A percentile compares a stretch with the other conserved stretches of the same genome.
Conservation (phyloP, 768 basidiomycete species). For the Macrolepiota fuliginosa region DNA sequence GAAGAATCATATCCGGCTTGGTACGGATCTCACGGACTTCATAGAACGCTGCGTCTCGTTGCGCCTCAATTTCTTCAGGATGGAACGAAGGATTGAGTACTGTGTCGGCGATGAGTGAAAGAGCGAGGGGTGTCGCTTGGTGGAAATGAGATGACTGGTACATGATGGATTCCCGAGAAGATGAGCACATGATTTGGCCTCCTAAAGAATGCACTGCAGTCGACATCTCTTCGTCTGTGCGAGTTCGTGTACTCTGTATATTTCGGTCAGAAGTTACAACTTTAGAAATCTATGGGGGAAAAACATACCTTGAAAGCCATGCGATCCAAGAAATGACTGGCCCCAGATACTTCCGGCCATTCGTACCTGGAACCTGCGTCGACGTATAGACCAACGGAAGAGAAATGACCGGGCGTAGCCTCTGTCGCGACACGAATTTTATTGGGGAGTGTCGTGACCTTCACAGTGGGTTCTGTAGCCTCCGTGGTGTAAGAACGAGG, state of each 20-base stretch:
- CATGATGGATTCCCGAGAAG: constrained; percentile 93
- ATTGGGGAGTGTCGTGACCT: constrained; percentile 86
- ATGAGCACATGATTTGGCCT: constrained; percentile 89
- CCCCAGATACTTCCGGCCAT: constrained; percentile 65
- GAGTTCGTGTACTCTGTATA: constrained; percentile 66
- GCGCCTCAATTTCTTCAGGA: constrained; percentile 75
- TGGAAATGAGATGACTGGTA: constrained; percentile 97
- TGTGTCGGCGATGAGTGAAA: constrained; percentile 91
- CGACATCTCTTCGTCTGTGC: constrained; percentile 77
- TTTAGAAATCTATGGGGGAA: constrained; percentile 9
- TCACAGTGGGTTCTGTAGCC: constrained; percentile 33
- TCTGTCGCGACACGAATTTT: constrained; percentile 92
- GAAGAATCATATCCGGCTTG: constrained; percentile 93
- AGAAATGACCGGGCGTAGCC: constrained; percentile 89
- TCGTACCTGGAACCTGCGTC: constrained; percentile 95
- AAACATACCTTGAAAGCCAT: constrained; percentile 89
- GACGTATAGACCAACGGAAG: constrained; percentile 89
- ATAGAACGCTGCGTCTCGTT: constrained; percentile 85
- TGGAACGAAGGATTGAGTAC: constrained; percentile 75
- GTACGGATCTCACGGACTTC: constrained; percentile 84
- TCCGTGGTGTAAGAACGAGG: constrained; percentile 20
- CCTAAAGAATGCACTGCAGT: constrained; percentile 79
- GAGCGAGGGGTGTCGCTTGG: constrained; percentile 71
- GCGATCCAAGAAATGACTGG: constrained; percentile 89
- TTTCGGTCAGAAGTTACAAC: constrained; percentile 1